phyloP scores from a whole-genome alignment of 2,329 filamentous ascomycete genomes.

The Talaromyces marneffei region DNA sequence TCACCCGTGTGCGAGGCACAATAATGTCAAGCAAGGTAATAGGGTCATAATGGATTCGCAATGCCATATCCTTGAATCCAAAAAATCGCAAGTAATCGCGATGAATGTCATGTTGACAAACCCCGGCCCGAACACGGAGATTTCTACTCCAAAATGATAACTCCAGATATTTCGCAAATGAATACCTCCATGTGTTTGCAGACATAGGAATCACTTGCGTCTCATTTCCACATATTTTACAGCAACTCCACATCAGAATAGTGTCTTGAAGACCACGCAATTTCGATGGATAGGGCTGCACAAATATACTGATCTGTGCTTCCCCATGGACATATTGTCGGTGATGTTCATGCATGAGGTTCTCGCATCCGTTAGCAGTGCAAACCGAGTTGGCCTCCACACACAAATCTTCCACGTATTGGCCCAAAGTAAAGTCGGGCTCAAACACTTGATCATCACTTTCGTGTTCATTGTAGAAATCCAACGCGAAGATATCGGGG shows the following conservation, averaged over 20 bases:
- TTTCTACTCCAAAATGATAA: conserved; percentile 91
- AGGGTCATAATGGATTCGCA: conserved; percentile 86
- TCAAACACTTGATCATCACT: conserved; percentile 61
- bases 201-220: conserved; percentile 89
- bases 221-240: conserved; percentile 84
- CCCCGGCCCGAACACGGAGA: conserved; percentile 64
- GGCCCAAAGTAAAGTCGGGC: conserved; percentile 85
- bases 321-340: conserved; percentile 96
- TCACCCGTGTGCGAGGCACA: conserved; percentile 81
- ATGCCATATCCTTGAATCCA: conserved; percentile 74
- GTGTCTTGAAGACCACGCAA: conserved; percentile 62
- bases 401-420: conserved; percentile 90
- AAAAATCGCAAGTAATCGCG: conserved; percentile 91
- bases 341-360: conserved; percentile 86
- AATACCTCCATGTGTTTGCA: conserved; percentile 93
- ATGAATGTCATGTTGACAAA: conserved; percentile 88
- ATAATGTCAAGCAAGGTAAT: conserved; percentile 92
- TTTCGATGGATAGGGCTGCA: conserved; percentile 67
- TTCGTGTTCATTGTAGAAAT: conserved; percentile 89
- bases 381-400: conserved; percentile 70
- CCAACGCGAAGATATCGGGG: conserved; percentile 80
- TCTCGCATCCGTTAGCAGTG: conserved; percentile 76
- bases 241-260: conserved; percentile 97
- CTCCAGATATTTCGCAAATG: conserved; percentile 97
- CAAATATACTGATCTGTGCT: conserved; percentile 84